phyloP scores from a whole-genome alignment of 768 basidiomycete species.

The Termitomyces sp. region DNA sequence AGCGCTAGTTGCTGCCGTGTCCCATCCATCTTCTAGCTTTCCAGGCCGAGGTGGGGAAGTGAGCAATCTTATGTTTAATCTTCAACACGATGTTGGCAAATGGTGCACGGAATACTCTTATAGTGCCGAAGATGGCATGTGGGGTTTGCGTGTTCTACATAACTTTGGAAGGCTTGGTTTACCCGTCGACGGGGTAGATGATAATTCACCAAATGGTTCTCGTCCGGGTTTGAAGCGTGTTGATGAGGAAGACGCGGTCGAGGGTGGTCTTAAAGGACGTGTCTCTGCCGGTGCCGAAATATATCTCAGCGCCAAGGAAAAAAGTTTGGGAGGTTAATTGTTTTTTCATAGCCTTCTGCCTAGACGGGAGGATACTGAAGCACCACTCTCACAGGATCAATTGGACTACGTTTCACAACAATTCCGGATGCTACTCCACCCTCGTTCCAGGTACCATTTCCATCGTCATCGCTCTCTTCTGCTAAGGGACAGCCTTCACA shows the following conservation, averaged over 20 bases:
- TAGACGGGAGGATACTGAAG: neutral
- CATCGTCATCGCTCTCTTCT: constrained; percentile 33
- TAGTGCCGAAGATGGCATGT: constrained; percentile 93
- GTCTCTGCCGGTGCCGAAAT: constrained; percentile 91
- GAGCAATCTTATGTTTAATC: constrained; percentile 75
- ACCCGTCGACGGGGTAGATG: constrained; percentile 29
- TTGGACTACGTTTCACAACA: constrained; percentile 92
- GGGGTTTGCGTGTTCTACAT: constrained; percentile 82
- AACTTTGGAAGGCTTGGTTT: constrained; percentile 80
- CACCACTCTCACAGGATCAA: constrained; percentile 59
- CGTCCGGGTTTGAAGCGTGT: constrained; percentile 64
- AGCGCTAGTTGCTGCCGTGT: constrained; percentile 81
- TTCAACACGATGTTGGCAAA: constrained; percentile 90
- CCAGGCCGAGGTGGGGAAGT: constrained; percentile 43
- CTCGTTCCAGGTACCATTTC: constrained; percentile 48
- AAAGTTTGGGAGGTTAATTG: constrained; percentile 84
- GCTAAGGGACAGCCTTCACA: constrained; percentile 47
- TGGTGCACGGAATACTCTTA: constrained; percentile 95
- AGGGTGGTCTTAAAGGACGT: constrained; percentile 86
- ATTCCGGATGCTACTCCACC: constrained; percentile 75
- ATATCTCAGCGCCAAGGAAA: constrained; percentile 91
- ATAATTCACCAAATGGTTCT: constrained; percentile 20
- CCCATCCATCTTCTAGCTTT: constrained; percentile 61
- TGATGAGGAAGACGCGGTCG: constrained; percentile 92
- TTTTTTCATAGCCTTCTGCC: neutral